Evolutionary conservation across 129 eudicot species (phyloP), one percentile per base, ranked within the genome.

Genomic region (Flaveria linearis): DNA sequence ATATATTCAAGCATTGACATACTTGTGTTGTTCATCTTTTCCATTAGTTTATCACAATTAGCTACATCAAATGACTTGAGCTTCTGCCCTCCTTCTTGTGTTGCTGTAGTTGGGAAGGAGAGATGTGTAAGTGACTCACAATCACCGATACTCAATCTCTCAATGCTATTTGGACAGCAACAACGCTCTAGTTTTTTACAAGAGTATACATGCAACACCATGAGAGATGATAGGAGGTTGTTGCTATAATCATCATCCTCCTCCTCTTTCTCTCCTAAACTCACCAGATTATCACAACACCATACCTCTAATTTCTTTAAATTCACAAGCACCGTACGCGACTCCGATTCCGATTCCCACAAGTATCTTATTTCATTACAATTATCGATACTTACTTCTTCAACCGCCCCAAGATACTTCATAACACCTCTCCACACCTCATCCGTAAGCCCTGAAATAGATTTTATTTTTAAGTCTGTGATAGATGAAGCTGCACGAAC

Each of bases 261-360:
- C 13, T 51, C 64, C 45, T 51, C 63, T 52, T 71, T 71, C 63
- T 71, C 75, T 17, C 64, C 75, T 51, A 71, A 71, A 50, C 75
- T 51, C 49, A 51, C 47, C 47, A 71, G 11, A 30, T 71, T 50
- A 2, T 9, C 1, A 28, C 75, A 51, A 8, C 0, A 1, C 1
- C 0, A 0, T n/a, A 71, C 26, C 0, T 0, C n/a, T 46, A 71
- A n/a, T 36, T 2, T 1, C 17, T 36, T 71, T 51, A 71, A 28
- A 51, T 51, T 71, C 47, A 16, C 16, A 15, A 71, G 75, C 30
- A 51, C 63, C 26, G n/a, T n/a, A 50, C 49, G 52, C 30, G 28
- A 47, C 63, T 71, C 49, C 4, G n/a, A 26, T 16, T 71, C 11
- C 10, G 30, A 51, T 71, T 71, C 75, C 64, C 75, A 71, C 47